phyloP scores from a whole-genome alignment of 164 flowering plant species.

The Santalum album region DNA sequence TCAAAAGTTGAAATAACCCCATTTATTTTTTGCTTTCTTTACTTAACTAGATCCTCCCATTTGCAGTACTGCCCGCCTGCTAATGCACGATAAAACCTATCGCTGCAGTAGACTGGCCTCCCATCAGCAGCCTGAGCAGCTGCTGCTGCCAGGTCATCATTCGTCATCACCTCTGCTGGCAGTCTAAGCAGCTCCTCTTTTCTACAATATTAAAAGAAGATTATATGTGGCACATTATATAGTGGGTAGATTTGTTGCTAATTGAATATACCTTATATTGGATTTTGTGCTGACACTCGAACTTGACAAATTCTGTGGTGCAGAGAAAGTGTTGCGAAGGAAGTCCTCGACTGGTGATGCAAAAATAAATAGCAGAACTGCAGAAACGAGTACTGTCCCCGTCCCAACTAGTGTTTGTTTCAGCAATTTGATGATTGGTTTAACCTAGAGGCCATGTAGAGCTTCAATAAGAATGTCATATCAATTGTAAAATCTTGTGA shows the following conservation, averaged over 20 bases:
- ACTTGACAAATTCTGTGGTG: constrained; percentile 24
- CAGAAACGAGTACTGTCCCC: constrained; percentile 71
- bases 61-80: constrained; percentile 99
- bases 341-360: constrained; percentile 75
- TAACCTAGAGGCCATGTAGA: constrained; percentile 39
- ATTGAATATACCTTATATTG: constrained; percentile 39
- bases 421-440: constrained; percentile 86
- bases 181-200: constrained; percentile 69
- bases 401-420: constrained; percentile 90
- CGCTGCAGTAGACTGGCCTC: constrained; percentile 95
- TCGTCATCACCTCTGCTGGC: constrained; percentile 62
- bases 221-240: not conserved
- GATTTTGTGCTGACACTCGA: constrained; percentile 35
- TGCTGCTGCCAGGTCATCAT: constrained; percentile 89
- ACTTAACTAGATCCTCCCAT: constrained; percentile 86
- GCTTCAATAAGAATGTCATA: constrained; percentile 4
- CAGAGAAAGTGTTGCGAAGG: constrained; percentile 27
- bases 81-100: constrained; percentile 83
- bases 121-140: constrained; percentile 98
- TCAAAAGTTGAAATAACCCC: not conserved
- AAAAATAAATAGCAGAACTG: constrained; percentile 53
- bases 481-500: not conserved
- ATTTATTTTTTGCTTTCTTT: not conserved
- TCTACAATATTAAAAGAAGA: constrained; percentile 20
- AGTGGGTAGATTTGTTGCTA: no score